These are phyloP conservation scores for Malassezia caprae DNA, from an alignment of 1,284 basidiomycete genomes.

Conservation along the genomic window DNA sequence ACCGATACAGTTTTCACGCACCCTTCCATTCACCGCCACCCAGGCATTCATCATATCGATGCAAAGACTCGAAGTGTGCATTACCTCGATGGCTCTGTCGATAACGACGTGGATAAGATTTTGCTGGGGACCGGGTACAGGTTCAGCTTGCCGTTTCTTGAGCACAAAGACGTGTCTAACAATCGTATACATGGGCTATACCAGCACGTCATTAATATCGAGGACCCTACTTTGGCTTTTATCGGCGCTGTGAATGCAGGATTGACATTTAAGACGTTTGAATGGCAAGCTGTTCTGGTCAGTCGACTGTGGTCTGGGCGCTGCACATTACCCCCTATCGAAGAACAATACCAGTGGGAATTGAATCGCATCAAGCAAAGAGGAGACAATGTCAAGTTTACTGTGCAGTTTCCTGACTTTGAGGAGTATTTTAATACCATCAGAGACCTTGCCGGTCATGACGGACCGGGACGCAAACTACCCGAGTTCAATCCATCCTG, in stretches of 20 bases:
- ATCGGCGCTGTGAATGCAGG: not conserved
- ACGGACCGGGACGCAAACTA: not conserved
- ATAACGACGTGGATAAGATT: not conserved
- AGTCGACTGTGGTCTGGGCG: not conserved
- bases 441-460: not conserved
- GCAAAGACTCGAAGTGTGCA: not conserved
- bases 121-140: not conserved
- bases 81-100: not conserved
- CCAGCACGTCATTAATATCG: not conserved
- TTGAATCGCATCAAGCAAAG: not conserved
- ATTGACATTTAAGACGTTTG: constrained; percentile 6
- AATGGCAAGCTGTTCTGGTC: constrained; percentile 4
- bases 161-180: not conserved
- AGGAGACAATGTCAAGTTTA: not conserved
- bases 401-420: constrained; percentile 1
- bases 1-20: not conserved
- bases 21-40: not conserved
- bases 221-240: not conserved
- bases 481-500: not conserved
- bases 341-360: constrained; percentile 1
- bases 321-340: not conserved
- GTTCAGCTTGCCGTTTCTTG: not conserved
- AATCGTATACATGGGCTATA: constrained; percentile 3
- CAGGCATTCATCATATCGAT: not conserved
- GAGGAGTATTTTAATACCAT: not conserved